Evolutionary conservation across 202 grass and related monocot genomes (phyloP).

Genomic region (Panicum virgatum): DNA sequence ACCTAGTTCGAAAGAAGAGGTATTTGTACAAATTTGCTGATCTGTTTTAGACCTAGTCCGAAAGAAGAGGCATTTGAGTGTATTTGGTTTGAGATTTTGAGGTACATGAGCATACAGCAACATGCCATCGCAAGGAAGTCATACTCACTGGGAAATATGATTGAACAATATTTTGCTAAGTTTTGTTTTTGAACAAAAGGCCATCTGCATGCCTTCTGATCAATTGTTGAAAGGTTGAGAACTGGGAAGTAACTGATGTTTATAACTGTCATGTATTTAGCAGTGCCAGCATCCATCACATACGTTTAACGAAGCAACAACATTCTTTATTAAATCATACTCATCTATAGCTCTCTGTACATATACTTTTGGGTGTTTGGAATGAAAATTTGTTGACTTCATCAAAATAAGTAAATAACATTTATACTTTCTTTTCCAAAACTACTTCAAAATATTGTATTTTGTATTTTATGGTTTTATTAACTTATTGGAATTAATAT

Average conservation of each 20-base stretch:
- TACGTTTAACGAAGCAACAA: not conserved
- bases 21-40: not conserved
- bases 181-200: not conserved
- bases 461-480: slow-evolving; percentile 11
- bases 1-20: not conserved
- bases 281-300: not conserved
- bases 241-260: slow-evolving; percentile 17
- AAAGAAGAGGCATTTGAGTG: not conserved
- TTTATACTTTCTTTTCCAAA: not conserved
- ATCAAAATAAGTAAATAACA: not conserved
- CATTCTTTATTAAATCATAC: slow-evolving; percentile 16
- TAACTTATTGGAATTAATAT: not conserved
- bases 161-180: not conserved
- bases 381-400: not conserved
- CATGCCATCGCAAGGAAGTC: not conserved
- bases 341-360: not conserved
- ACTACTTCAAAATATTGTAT: not conserved
- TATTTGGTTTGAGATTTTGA: slow-evolving; percentile 18
- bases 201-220: slow-evolving; percentile 8
- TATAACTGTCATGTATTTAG: not conserved
- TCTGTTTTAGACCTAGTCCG: not conserved
- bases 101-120: not conserved
- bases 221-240: slow-evolving; percentile 9
- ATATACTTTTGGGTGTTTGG: not conserved
- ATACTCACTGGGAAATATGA: slow-evolving; percentile 26